Evolutionary conservation across 163 green algal genomes (phyloP), one percentile per base, ranked within the genome.

Genomic region (Volvox carteri): DNA sequence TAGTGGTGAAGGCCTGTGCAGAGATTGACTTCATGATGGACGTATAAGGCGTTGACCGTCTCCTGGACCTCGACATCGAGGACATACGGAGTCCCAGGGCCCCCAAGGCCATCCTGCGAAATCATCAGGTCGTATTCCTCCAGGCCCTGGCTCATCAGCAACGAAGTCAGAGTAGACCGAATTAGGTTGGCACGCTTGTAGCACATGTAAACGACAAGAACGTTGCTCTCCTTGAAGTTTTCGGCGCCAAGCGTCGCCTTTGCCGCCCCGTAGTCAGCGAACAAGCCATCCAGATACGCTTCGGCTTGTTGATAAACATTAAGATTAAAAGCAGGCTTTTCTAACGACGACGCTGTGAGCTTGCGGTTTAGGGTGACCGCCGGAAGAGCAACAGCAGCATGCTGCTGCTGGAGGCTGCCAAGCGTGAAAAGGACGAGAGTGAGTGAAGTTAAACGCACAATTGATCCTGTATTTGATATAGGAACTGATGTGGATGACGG

Each of bases 81-180:
- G 11, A 58, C 37, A 54, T 78, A 78, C 19, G 28, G 18, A 3
- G 39, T 78, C 19, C 39, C 70, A 75, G 46, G 30, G 25, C 46
- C 65, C 9, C 65, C 65, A n/a, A 75, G 1, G 70, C 70, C 70
- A 41, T 78, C 70, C 41, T 78, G 70, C 9, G 70, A 78, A 35
- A 78, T 78, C 2, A 78, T 54, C 37, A 78, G 33, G 70, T 78
- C 70, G 33, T 58, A 78, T 33, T 78, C 70, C 70, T 78, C 70
- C 2, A 78, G 37, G 70, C 70, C 70, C 39, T 78, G 39, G 70
- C 39, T 78, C 39, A 78, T 52, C 5, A 78, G 39, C 14, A 78
- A 8, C 4, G 70, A 52, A 39, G 70, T 78, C 3, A 78, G 41
- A 37, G 70, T 78, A 23, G 70, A 78, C 12, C 70, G 19, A 30